These are phyloP conservation scores for Fusarium nelsonii DNA, from an alignment of 2,329 filamentous ascomycete genomes.

Conservation along the genomic window DNA sequence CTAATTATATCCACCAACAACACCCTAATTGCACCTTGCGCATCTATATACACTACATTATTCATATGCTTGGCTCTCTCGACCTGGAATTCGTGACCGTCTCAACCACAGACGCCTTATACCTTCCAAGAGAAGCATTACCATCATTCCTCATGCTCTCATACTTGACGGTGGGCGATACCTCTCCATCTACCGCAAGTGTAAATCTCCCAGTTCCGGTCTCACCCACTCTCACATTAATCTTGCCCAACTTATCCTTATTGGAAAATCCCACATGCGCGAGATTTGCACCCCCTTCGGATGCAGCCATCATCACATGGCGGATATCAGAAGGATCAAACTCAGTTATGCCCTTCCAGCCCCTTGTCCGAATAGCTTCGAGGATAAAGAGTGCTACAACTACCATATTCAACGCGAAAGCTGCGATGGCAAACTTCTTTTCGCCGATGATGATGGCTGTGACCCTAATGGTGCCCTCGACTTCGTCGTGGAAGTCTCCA, in stretches of 20 bases:
- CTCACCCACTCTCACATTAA: conserved; percentile 6
- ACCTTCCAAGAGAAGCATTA: neutral
- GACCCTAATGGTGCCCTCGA: neutral
- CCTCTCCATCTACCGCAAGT: conserved; percentile 4
- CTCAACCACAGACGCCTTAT: neutral
- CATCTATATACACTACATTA: neutral
- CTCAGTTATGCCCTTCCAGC: conserved; percentile 32
- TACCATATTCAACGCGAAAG: conserved; percentile 17
- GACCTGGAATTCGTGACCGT: neutral
- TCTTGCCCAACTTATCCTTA: conserved; percentile 10
- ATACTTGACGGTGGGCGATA: conserved; percentile 15
- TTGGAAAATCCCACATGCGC: conserved; percentile 9
- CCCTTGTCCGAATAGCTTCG: conserved; percentile 29
- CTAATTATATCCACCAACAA: too few relatives aligned
- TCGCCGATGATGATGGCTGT: conserved; percentile 19
- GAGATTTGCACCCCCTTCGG: conserved; percentile 9
- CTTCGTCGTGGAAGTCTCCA: neutral
- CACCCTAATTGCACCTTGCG: neutral
- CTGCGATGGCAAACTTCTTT: conserved; percentile 20
- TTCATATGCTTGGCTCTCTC: neutral
- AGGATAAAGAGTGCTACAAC: conserved; percentile 11
- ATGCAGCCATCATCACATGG: conserved; percentile 29
- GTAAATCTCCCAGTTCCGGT: conserved; percentile 10
- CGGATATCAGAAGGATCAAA: conserved; percentile 34
- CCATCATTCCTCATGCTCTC: conserved; percentile 15